Percentiles rank a stretch among this genome's conserved stretches.
These are phyloP conservation scores for Plenodomus tracheiphilus DNA, from an alignment of 2,329 filamentous ascomycete genomes.

Conservation along the genomic window DNA sequence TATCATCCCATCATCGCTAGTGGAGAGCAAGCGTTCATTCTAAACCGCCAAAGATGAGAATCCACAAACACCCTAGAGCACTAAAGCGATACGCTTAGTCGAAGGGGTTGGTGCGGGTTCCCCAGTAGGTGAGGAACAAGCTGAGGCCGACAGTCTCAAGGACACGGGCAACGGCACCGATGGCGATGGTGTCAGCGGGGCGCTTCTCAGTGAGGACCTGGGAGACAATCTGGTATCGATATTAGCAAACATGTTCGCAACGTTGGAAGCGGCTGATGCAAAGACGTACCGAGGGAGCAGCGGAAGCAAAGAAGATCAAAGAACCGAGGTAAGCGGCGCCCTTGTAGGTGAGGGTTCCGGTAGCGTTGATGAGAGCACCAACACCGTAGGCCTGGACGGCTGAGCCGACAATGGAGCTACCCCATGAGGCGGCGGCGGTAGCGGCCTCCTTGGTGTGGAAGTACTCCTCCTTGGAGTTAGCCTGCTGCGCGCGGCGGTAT, in stretches of 20 bases:
- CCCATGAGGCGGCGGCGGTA: constrained; percentile 84
- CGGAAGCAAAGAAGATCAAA: constrained; percentile 88
- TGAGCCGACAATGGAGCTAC: constrained; percentile 85
- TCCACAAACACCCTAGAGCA: constrained; percentile 23
- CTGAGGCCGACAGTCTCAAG: constrained; percentile 93
- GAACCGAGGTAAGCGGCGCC: constrained; percentile 90
- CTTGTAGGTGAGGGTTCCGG: constrained; percentile 94
- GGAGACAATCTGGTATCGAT: constrained; percentile 68
- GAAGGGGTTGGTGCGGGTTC: constrained; percentile 91
- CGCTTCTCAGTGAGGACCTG: constrained; percentile 91
- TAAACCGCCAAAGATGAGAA: constrained; percentile 28
- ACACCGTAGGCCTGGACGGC: constrained; percentile 89
- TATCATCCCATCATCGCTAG: constrained; percentile 23
- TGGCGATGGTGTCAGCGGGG: constrained; percentile 84
- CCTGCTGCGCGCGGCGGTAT: constrained; percentile 86
- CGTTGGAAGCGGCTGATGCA: too few relatives aligned
- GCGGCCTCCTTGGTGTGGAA: constrained; percentile 89
- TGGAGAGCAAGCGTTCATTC: constrained; percentile 26
- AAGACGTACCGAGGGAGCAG: constrained; percentile 77
- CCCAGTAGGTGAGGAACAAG: constrained; percentile 96
- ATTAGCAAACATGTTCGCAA: constrained; percentile 24
- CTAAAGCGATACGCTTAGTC: constrained; percentile 58
- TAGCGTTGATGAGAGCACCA: constrained; percentile 84
- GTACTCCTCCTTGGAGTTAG: constrained; percentile 97
- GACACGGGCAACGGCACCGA: constrained; percentile 80